Percentiles rank a stretch among this genome's conserved stretches.
Conservation (phyloP, 139 green algal genomes). For the Spirogloea muscicola region DNA sequence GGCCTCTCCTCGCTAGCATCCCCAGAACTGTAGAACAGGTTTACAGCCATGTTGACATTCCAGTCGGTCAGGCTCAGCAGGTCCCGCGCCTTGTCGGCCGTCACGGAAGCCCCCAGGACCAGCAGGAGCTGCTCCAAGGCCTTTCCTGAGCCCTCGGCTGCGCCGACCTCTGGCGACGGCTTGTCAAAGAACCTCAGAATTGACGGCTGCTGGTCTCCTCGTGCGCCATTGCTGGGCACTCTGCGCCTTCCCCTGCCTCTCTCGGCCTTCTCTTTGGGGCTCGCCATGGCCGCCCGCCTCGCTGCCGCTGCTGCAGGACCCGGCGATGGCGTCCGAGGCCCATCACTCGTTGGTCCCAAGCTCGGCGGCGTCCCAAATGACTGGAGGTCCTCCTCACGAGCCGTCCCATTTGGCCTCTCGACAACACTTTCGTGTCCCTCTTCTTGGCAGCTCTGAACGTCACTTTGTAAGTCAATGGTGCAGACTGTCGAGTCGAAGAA, state of each 20-base stretch:
- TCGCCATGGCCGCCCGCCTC: not conserved
- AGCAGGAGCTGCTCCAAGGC: slow-evolving; percentile 9
- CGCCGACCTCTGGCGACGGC: no score
- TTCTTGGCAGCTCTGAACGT: not conserved
- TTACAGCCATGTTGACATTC: not conserved
- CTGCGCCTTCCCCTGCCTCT: slow-evolving; percentile 10
- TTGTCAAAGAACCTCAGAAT: no score
- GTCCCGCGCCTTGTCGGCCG: not conserved
- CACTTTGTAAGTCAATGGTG: not conserved
- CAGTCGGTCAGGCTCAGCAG: slow-evolving; percentile 4
- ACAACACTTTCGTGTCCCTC: no score
- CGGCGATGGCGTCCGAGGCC: no score
- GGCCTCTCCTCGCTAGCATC: no score
- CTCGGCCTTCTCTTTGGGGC: not conserved
- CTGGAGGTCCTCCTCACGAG: not conserved
- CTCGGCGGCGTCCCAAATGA: no score
- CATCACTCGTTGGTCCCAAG: no score
- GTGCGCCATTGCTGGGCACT: not conserved
- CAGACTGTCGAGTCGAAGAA: slow-evolving; percentile 40
- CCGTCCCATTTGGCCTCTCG: not conserved
- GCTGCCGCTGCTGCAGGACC: not conserved
- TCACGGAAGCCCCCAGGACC: not conserved
- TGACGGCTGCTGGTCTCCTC: no score
- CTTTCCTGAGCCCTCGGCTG: no score
- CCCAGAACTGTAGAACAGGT: slow-evolving; percentile 8